Base-by-base conservation (phyloP, 495 filamentous ascomycete species). In the Geoglossum glabrum region DNA sequence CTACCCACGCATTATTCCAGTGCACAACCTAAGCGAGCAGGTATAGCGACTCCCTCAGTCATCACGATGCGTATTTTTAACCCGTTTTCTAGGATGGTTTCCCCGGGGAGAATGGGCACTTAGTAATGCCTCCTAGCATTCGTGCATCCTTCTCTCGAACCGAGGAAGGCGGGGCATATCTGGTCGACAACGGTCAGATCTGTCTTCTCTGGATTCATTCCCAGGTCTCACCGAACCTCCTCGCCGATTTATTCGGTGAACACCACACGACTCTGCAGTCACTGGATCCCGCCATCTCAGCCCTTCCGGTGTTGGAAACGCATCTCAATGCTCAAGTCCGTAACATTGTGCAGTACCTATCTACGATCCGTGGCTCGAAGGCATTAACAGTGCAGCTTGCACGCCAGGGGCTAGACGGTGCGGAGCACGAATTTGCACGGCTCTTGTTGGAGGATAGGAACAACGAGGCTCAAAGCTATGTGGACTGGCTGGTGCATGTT, bases 401-500 rank as follows among this genome's bases (percentile, higher is more conserved):
- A 7, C 75, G 92, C 27, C 92, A 99, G 70, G 89, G 90, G 0
- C 73, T 97, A 1, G 92, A 99, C 64, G 92, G 92, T 0, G 87
- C 89, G 1, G 92, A 99, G 70, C 96, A 86, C 61, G 92, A 99
- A 70, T 99, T 96, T 71, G 92, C 93, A 43, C 73, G 88, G 45
- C 71, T 89, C 67, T 70, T 99, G 62, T 79, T 94, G 54, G 92
- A 99, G 71, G 92, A 99, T 66, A 78, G 92, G 61, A 97, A 97
- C 69, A 95, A 93, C 61, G 92, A 99, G 70, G 92, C 92, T 33
- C 87, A 90, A 69, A 90, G 84, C 63, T 97, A 99, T 71, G 92
- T 97, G 19, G 92, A 99, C 71, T 99, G 92, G 92, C 70, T 99
- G 68, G 92, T 99, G 56, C 87, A 95, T 70, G 73, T 96, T 54